Evolutionary conservation across 345 rosid genomes (phyloP).

Genomic region (Heritiera fomes): DNA sequence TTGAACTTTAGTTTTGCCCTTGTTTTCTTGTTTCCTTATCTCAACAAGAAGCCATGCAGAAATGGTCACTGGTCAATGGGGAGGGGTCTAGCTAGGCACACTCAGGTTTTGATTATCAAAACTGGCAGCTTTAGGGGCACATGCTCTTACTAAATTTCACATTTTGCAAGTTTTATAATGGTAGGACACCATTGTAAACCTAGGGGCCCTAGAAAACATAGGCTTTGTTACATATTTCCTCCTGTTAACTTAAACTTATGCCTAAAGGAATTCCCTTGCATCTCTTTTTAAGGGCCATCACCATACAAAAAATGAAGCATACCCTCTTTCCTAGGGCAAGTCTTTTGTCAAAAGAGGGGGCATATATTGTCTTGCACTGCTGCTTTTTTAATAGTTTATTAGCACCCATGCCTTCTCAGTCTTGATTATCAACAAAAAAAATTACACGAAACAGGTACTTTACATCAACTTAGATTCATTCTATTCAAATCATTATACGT

Average conservation of each 20-base stretch:
- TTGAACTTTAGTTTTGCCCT: background rate
- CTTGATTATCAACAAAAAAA: too few relatives aligned
- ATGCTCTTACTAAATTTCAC: constrained; percentile 6
- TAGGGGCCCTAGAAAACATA: background rate
- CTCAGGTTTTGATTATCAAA: background rate
- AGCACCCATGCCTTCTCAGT: background rate
- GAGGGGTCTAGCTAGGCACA: background rate
- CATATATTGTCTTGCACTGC: constrained; percentile 5
- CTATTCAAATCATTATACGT: too few relatives aligned
- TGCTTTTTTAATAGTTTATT: background rate
- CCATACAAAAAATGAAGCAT: background rate
- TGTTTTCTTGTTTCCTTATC: background rate
- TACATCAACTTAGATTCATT: too few relatives aligned
- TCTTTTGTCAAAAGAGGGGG: background rate
- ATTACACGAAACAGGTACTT: too few relatives aligned
- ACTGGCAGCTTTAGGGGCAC: constrained; percentile 11
- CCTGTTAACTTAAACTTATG: background rate
- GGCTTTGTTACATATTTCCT: background rate
- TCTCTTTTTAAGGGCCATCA: background rate
- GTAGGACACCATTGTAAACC: background rate
- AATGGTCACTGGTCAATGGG: background rate
- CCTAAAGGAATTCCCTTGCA: background rate
- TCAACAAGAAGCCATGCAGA: background rate
- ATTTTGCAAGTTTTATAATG: background rate
- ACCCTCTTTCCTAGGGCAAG: background rate